Percentiles rank a stretch among this genome's conserved stretches.
Conservation (phyloP, 2,329 filamentous ascomycete genomes). For the Taxawa tesnikishii region DNA sequence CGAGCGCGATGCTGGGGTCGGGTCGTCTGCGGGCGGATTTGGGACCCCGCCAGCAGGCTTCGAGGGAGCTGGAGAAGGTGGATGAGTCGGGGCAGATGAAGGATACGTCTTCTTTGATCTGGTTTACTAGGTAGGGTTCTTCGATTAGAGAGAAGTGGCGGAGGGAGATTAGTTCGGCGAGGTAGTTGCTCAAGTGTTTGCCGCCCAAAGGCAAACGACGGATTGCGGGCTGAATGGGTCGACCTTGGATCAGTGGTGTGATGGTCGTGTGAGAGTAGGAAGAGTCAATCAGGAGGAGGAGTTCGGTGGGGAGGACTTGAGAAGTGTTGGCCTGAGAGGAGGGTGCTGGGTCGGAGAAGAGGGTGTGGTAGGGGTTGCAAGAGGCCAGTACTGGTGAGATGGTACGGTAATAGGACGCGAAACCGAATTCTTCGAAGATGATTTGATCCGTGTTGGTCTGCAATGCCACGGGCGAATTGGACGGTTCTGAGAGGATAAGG, state of each 20-base stretch:
- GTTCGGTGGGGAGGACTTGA: constrained; percentile 36
- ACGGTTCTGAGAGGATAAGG: constrained; percentile 72
- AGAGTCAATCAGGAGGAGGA: constrained; percentile 77
- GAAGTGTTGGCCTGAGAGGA: constrained; percentile 25
- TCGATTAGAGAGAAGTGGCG: constrained; percentile 94
- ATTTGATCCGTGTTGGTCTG: constrained; percentile 92
- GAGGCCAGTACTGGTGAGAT: constrained; percentile 65
- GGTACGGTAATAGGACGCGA: constrained; percentile 70
- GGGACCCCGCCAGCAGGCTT: constrained; percentile 72
- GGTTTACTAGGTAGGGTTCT: constrained; percentile 85
- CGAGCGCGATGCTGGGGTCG: constrained; percentile 55
- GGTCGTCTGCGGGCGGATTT: constrained; percentile 40
- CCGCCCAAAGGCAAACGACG: constrained; percentile 83
- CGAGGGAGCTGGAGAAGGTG: constrained; percentile 59
- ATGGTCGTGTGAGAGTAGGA: constrained; percentile 90
- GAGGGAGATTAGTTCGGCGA: constrained; percentile 79
- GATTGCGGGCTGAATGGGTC: constrained; percentile 67
- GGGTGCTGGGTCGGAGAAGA: constrained; percentile 44
- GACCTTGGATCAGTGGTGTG: constrained; percentile 72
- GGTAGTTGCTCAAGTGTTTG: constrained; percentile 83
- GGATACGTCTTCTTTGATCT: constrained; percentile 85
- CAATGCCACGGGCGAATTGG: constrained; percentile 67
- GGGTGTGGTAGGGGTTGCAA: constrained; percentile 62
- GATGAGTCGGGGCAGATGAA: constrained; percentile 57
- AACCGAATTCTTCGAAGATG: constrained; percentile 94